phyloP scores from a whole-genome alignment of 2,329 filamentous ascomycete genomes.

The Fusarium sp. region DNA sequence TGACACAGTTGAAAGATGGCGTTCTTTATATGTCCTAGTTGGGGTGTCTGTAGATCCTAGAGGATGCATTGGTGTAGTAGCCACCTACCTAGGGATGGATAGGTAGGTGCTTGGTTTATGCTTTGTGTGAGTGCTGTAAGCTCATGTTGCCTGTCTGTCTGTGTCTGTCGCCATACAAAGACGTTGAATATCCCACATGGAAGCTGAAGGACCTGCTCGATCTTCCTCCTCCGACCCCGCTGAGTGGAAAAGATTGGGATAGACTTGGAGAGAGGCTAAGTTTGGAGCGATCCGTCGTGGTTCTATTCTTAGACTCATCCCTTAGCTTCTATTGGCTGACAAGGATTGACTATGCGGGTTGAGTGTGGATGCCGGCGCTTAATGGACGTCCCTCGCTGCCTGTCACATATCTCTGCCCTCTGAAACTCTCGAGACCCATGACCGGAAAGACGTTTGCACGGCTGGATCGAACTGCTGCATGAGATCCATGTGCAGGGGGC shows the following conservation, averaged over 20 bases:
- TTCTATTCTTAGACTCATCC: constrained; percentile 41
- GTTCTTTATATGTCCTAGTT: constrained; percentile 2
- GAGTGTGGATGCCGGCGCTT: constrained; percentile 41
- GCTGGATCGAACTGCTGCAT: constrained; percentile 28
- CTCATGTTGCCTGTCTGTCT: not conserved
- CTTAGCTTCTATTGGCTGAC: constrained; percentile 25
- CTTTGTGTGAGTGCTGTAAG: not conserved
- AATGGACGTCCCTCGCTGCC: constrained; percentile 35
- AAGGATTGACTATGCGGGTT: constrained; percentile 34
- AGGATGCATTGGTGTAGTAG: not conserved
- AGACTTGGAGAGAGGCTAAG: constrained; percentile 10
- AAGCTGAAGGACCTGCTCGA: not conserved
- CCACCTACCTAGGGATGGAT: no score
- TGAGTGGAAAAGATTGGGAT: constrained; percentile 30
- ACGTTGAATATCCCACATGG: not conserved
- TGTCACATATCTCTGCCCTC: constrained; percentile 26
- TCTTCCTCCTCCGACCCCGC: constrained; percentile 20
- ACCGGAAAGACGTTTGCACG: constrained; percentile 24
- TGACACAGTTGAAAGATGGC: constrained; percentile 15
- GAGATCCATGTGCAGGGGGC: constrained; percentile 29
- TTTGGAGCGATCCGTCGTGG: constrained; percentile 10
- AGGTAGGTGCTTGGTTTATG: not conserved
- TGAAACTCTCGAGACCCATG: constrained; percentile 19
- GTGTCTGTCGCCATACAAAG: not conserved
- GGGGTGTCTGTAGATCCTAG: not conserved